These are phyloP conservation scores for Pseudotsuga menziesii DNA, from an alignment of 75 land plant species.

Conservation along the genomic window DNA sequence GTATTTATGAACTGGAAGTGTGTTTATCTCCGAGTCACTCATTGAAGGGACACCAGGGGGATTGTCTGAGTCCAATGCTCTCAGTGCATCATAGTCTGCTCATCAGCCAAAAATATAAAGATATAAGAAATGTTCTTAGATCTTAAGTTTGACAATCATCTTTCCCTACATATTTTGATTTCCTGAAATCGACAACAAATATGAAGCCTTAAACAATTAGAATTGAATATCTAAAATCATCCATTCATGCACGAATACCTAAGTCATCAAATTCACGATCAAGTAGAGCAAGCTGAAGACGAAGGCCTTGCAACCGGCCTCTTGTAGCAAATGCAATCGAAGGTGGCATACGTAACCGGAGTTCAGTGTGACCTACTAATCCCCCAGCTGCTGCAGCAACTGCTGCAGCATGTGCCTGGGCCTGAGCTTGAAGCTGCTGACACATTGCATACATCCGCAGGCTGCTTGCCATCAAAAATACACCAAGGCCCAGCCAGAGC, in stretches of 20 bases:
- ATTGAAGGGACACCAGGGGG: conserved; percentile 61
- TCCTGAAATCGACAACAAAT: not conserved
- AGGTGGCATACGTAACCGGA: conserved; percentile 83
- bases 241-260: conserved; percentile 41
- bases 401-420: conserved; percentile 72
- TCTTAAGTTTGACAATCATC: not conserved
- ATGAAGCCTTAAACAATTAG: not conserved
- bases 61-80: conserved; percentile 83
- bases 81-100: conserved; percentile 85
- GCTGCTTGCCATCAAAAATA: conserved; percentile 83
- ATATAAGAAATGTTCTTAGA: not conserved
- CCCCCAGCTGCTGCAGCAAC: conserved; percentile 65
- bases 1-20: conserved; percentile 83
- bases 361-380: conserved; percentile 79
- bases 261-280: conserved; percentile 97
- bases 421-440: conserved; percentile 94
- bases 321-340: conserved; percentile 83
- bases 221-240: not conserved
- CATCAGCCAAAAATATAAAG: not conserved
- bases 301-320: conserved; percentile 81
- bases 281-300: conserved; percentile 95
- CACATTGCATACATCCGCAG: conserved; percentile 96
- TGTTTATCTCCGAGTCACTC: conserved; percentile 89
- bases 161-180: not conserved
- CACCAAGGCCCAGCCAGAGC: conserved; percentile 94